A percentile compares a stretch with the other conserved stretches of the same genome.
These are phyloP conservation scores for Chaetothyriales sp. DNA, from an alignment of 2,329 filamentous ascomycete genomes.

Conservation along the genomic window DNA sequence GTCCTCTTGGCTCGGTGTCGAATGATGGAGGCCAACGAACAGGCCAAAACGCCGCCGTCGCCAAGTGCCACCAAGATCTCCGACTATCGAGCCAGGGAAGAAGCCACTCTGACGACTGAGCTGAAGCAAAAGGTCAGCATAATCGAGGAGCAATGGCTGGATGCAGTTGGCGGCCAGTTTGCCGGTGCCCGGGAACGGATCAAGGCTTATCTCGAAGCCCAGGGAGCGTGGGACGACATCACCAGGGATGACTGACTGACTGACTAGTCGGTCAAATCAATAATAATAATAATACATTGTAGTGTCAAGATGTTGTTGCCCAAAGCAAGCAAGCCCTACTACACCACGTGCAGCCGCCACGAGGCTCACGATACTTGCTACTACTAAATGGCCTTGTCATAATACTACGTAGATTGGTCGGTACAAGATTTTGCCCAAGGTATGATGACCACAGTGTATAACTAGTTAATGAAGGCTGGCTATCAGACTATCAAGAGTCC, in stretches of 20 bases:
- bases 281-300: background rate
- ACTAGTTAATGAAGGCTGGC: too few relatives aligned
- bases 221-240: slow-evolving; percentile 74
- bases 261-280: background rate
- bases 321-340: too few relatives aligned
- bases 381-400: too few relatives aligned
- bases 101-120: slow-evolving; percentile 61
- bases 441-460: too few relatives aligned
- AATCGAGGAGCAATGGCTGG: slow-evolving; percentile 82
- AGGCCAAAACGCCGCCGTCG: slow-evolving; percentile 20
- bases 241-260: background rate
- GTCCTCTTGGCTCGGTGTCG: slow-evolving; percentile 56
- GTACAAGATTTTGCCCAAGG: too few relatives aligned
- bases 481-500: too few relatives aligned
- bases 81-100: slow-evolving; percentile 47
- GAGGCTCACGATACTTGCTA: too few relatives aligned
- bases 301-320: background rate
- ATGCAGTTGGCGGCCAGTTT: slow-evolving; percentile 68
- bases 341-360: too few relatives aligned
- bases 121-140: slow-evolving; percentile 85
- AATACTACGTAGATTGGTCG: too few relatives aligned
- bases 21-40: slow-evolving; percentile 51
- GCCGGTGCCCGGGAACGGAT: slow-evolving; percentile 61
- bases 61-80: slow-evolving; percentile 25
- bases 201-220: slow-evolving; percentile 56